Evolutionary conservation across 805 yeast genomes (phyloP).

Genomic region (Barnettozyma sucrosica): DNA sequence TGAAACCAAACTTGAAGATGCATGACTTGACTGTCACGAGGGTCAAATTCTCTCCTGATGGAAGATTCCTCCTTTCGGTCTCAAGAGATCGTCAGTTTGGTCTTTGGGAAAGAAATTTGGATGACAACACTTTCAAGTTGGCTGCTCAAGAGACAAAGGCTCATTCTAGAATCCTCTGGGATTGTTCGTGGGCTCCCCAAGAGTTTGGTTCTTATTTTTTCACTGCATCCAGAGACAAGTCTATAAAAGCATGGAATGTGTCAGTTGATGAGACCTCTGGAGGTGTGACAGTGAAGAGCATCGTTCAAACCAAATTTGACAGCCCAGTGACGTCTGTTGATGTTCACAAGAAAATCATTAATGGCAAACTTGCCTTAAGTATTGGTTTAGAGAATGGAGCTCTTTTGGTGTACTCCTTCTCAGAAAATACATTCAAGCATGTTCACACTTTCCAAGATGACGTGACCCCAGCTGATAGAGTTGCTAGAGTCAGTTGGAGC

Average conservation of each 20-base stretch:
- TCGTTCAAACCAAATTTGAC: conserved; percentile 38
- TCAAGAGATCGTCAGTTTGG: conserved; percentile 87
- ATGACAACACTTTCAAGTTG: conserved; percentile 35
- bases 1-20: conserved; percentile 49
- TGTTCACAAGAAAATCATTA: conserved; percentile 30
- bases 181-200: conserved; percentile 78
- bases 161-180: conserved; percentile 93
- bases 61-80: conserved; percentile 61
- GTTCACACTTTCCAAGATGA: conserved; percentile 31
- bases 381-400: conserved; percentile 71
- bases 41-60: conserved; percentile 67
- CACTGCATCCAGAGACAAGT: conserved; percentile 84
- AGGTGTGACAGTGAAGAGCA: conserved; percentile 28
- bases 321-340: conserved; percentile 68
- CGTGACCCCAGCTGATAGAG: conserved; percentile 55
- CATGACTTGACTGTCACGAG: conserved; percentile 86
- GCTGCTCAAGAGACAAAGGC: conserved; percentile 54
- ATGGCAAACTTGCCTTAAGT: conserved; percentile 38
- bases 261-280: conserved; percentile 19
- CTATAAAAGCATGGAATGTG: conserved; percentile 66
- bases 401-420: conserved; percentile 39
- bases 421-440: conserved; percentile 25
- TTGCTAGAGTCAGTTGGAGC: conserved; percentile 59
- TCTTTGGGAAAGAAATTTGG: conserved; percentile 52
- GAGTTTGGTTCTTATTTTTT: conserved; percentile 47